phyloP scores from a whole-genome alignment of 257 asterid genomes.

The Lavandula angustifolia region DNA sequence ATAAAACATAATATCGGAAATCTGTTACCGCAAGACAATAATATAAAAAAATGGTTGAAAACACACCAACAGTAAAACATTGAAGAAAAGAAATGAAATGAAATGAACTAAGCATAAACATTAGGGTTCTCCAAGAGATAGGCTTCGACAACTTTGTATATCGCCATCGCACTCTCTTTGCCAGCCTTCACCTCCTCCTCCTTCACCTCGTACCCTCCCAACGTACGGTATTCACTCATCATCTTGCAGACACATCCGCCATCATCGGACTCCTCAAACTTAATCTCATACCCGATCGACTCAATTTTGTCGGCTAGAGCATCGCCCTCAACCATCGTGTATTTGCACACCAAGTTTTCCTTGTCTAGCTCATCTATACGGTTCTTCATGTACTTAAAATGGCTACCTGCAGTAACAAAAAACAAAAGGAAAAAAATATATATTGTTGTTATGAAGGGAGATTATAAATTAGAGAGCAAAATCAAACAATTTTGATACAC shows the following conservation, averaged over 20 bases:
- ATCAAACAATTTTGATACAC: too few relatives aligned
- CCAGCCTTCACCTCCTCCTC: conserved; percentile 53
- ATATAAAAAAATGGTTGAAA: not conserved
- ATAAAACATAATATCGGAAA: too few relatives aligned
- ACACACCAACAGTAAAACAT: not conserved
- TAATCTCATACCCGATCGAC: conserved; percentile 40
- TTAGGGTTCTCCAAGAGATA: conserved; percentile 45
- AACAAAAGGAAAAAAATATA: not conserved
- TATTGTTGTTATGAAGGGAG: not conserved
- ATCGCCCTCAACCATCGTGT: conserved; percentile 49
- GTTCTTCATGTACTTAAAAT: conserved; percentile 41
- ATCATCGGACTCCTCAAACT: conserved; percentile 35
- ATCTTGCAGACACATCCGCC: conserved; percentile 47
- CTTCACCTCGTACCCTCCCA: conserved; percentile 40
- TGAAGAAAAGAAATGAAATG: not conserved
- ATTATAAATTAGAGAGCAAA: too few relatives aligned
- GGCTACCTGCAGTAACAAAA: conserved; percentile 31
- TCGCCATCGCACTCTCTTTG: conserved; percentile 41
- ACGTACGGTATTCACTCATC: conserved; percentile 39
- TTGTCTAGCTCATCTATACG: conserved; percentile 45
- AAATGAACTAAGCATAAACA: conserved; percentile 33
- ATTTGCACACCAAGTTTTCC: conserved; percentile 41
- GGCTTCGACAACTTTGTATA: conserved; percentile 51
- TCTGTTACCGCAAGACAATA: too few relatives aligned
- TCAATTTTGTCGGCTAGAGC: conserved; percentile 43